Evolutionary conservation across 2,329 filamentous ascomycete species (phyloP).

Genomic region (Rosellinia necatrix): DNA sequence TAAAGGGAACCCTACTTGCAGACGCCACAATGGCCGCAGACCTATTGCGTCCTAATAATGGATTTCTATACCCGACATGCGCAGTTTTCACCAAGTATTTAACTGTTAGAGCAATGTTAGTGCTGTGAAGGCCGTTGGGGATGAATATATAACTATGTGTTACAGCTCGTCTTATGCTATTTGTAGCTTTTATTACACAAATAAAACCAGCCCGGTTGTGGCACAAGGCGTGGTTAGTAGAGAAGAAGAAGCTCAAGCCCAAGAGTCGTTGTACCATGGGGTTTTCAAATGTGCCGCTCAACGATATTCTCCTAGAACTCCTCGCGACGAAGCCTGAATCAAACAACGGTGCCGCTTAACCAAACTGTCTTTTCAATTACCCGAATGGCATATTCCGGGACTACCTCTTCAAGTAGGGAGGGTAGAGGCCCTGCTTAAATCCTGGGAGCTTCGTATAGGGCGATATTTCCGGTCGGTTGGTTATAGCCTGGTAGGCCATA

Average conservation of each 20-base stretch:
- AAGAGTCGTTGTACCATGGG: constrained; percentile 1
- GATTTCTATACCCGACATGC: too few species aligned
- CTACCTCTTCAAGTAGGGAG: constrained; percentile 19
- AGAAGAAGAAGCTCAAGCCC: constrained; percentile 8
- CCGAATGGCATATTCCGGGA: constrained; percentile 11
- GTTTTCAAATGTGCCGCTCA: constrained; percentile 13
- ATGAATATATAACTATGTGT: too few species aligned
- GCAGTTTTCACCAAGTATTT: too few species aligned
- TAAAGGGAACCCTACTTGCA: too few species aligned
- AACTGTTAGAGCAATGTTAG: too few species aligned
- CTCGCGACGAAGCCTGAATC: constrained; percentile 12
- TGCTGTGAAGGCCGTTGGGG: too few species aligned
- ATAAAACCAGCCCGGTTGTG: not conserved
- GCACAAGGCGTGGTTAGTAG: not conserved
- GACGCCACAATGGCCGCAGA: too few species aligned
- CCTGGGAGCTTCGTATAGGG: constrained; percentile 23
- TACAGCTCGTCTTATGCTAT: too few species aligned
- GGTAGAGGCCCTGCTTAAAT: constrained; percentile 20
- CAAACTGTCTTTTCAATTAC: constrained; percentile 13
- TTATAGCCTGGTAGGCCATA: constrained; percentile 44
- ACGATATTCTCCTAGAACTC: constrained; percentile 9
- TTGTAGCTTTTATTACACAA: constrained; percentile 10
- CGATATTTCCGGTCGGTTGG: constrained; percentile 27
- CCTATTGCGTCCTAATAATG: too few species aligned
- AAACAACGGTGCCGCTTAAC: constrained; percentile 12